A percentile compares a stretch with the other conserved stretches of the same genome.
These are phyloP conservation scores for Verticillium albo-atrum DNA, from an alignment of 2,329 filamentous ascomycete species.

Conservation along the genomic window DNA sequence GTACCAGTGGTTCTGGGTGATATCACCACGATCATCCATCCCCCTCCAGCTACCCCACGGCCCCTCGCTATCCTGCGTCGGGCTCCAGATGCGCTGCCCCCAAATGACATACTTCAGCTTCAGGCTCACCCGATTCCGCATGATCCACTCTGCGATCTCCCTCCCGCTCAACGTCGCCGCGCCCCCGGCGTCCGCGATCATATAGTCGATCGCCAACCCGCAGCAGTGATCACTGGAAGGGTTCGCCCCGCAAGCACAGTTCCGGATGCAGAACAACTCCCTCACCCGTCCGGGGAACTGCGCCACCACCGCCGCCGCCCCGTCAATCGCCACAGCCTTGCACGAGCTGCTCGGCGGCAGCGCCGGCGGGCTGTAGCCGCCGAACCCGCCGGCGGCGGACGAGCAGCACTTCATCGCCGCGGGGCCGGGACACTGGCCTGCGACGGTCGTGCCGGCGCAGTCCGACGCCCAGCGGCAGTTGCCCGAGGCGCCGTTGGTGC, in stretches of 20 bases:
- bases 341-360: slow-evolving; percentile 30
- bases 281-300: slow-evolving; percentile 29
- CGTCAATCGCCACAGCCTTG: slow-evolving; percentile 27
- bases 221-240: slow-evolving; percentile 31
- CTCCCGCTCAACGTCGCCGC: slow-evolving; percentile 31
- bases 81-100: slow-evolving; percentile 44
- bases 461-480: slow-evolving; percentile 33
- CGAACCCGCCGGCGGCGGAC: slow-evolving; percentile 23
- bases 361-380: slow-evolving; percentile 24
- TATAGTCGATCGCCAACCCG: slow-evolving; percentile 31
- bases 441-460: slow-evolving; percentile 24
- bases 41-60: slow-evolving; percentile 35
- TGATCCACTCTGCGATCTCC: slow-evolving; percentile 43
- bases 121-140: slow-evolving; percentile 34
- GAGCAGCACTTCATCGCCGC: slow-evolving; percentile 33
- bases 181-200: slow-evolving; percentile 31
- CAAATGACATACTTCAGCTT: slow-evolving; percentile 46
- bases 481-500: slow-evolving; percentile 22
- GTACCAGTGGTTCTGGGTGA: slow-evolving; percentile 40
- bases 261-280: slow-evolving; percentile 26
- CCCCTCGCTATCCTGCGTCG: slow-evolving; percentile 27
- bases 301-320: slow-evolving; percentile 27
- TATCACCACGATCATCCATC: slow-evolving; percentile 34
- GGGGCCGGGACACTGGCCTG: slow-evolving; percentile 32
- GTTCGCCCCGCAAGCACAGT: slow-evolving; percentile 21